These are phyloP conservation scores for Fusarium chlamydosporum DNA, from an alignment of 2,329 filamentous ascomycete genomes.

Conservation along the genomic window DNA sequence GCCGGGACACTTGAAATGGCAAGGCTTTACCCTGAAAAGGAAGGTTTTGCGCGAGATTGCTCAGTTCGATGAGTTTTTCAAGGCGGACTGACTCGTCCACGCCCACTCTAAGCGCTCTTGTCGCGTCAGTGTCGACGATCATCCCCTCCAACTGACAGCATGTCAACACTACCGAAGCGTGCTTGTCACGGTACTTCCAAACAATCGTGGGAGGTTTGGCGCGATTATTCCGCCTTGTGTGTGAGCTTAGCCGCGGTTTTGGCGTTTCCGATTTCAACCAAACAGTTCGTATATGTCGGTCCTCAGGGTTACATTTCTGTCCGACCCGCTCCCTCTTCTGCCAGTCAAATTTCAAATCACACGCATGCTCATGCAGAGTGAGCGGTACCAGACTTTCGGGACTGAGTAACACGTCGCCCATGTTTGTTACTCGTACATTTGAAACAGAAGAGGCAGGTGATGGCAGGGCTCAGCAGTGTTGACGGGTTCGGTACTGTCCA, in stretches of 20 bases:
- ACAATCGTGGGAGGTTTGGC: conserved; percentile 28
- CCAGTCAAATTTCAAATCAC: conserved; percentile 39
- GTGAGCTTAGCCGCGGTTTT: conserved; percentile 44
- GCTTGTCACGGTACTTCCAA: conserved; percentile 12
- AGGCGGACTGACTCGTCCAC: conserved; percentile 31
- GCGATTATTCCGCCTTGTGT: conserved; percentile 43
- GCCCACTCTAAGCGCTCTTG: conserved; percentile 50
- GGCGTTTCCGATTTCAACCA: conserved; percentile 43
- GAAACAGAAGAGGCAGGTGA: conserved; percentile 40
- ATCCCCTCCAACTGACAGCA: conserved; percentile 24
- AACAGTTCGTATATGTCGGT: conserved; percentile 48
- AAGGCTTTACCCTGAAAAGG: conserved; percentile 35
- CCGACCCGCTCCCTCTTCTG: conserved; percentile 27
- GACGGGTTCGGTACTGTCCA: conserved; percentile 24
- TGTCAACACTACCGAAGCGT: conserved; percentile 28
- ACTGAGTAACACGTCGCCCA: conserved; percentile 37
- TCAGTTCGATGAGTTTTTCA: conserved; percentile 22
- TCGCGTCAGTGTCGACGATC: conserved; percentile 40
- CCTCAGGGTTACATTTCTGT: conserved; percentile 34
- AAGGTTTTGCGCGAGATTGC: conserved; percentile 36
- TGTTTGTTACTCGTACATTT: conserved; percentile 46
- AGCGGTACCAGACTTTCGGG: conserved; percentile 53
- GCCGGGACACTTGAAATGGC: conserved; percentile 34
- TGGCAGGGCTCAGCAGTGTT: conserved; percentile 39
- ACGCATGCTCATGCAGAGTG: conserved; percentile 49